These are phyloP conservation scores for Carex scoparia DNA, from an alignment of 176 grass and related monocot genomes.

Conservation along the genomic window DNA sequence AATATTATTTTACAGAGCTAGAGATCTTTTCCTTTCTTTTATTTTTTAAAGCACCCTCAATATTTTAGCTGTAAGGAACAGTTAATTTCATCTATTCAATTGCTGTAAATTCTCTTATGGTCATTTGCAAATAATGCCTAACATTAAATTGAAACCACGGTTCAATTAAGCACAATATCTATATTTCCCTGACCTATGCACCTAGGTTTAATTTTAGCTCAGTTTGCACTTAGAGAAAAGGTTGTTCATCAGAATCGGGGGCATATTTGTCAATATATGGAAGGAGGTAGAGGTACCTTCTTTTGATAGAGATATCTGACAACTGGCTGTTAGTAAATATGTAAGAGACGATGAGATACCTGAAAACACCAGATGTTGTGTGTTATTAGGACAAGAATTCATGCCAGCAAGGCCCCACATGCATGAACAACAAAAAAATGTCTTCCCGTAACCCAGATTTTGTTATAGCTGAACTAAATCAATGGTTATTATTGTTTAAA, in stretches of 20 bases:
- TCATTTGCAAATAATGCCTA: too few species aligned
- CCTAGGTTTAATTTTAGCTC: background rate
- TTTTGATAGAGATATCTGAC: background rate
- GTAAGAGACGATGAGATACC: background rate
- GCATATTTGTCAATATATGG: background rate
- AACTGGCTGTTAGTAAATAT: background rate
- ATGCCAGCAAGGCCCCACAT: background rate
- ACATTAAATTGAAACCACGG: background rate
- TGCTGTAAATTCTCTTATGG: too few species aligned
- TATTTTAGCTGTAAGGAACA: background rate
- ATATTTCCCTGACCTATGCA: background rate
- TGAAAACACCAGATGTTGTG: background rate
- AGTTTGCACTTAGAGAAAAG: background rate
- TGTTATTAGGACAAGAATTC: background rate
- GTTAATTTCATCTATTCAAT: too few species aligned
- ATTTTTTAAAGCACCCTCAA: background rate
- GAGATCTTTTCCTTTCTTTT: background rate
- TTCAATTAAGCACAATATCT: background rate
- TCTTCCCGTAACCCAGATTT: background rate
- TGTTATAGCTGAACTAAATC: slow-evolving; percentile 12
- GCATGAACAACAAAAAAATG: background rate
- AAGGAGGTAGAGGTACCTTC: background rate
- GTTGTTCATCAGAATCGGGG: background rate
- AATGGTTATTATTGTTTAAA: slow-evolving; percentile 26
- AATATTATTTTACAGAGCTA: background rate